Base-by-base conservation (phyloP, 306 rosid genomes). In the Senna tora region DNA sequence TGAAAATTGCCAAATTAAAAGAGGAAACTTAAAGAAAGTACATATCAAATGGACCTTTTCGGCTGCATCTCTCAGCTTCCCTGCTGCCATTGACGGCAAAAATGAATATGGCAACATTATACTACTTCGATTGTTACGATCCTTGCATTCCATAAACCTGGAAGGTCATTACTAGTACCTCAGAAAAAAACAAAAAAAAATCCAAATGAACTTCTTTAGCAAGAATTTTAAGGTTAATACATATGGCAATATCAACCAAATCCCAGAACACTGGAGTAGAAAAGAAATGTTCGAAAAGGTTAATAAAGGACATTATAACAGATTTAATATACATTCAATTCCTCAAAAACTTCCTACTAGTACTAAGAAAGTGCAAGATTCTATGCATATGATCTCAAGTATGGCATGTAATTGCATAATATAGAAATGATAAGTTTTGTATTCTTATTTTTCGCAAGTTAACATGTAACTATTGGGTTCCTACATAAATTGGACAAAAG, bases 141-240 rank as follows among this genome's bases (percentile, higher is more conserved):
- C 92, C 90, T 91, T 95, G 92, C 99, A 94, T 84, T 94, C 99
- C 89, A 89, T 87, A 85, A 91, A 95, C 99, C 99, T 94, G 83
- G 58, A 69, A 56, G 51, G 46, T 62, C 66, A 73, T 60, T 51
- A 66, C 28, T 21, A 69, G 65, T 39, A 68, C 55, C 74, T 80
- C 59, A 34, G 63, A 36, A 59, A 59, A 8, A 1, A 50, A 50
- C 7, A 16, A 7, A 2, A n/a, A 38, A 33, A 49, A 6, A 39
- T 67, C 43, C 58, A 57, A 28, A 21, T 19, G 17, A 67, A n/a
- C 47, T 7, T 45, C 46, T 49, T 57, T 66, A 53, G 32, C 9
- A 28, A 36, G 28, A 66, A 70, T 65, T 58, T 47, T 21, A 16
- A 42, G 38, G 38, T 47, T 63, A 41, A 75, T 45, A 50, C n/a